Percentiles rank a stretch among this genome's conserved stretches.
Evolutionary conservation across 352 stramenopile species (phyloP).

Genomic region (Pythium dissimile): DNA sequence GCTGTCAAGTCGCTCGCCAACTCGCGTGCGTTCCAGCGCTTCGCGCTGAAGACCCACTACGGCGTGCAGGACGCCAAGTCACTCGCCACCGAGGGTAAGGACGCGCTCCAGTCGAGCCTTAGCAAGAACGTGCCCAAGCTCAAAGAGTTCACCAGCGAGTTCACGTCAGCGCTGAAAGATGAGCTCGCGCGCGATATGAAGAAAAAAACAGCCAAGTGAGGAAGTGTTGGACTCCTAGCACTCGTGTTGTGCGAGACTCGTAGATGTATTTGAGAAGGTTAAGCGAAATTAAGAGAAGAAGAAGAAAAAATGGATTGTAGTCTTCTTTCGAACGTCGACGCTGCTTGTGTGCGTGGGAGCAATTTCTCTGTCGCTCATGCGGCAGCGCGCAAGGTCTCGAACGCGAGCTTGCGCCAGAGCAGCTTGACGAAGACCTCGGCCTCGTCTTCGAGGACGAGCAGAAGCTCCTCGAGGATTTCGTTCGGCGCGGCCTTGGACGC

Average conservation of each 20-base stretch:
- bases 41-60: conserved; percentile 84
- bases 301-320: conserved; percentile 5
- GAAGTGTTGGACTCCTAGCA: background rate
- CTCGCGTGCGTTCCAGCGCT: conserved; percentile 79
- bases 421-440: conserved; percentile 49
- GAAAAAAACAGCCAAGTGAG: conserved; percentile 79
- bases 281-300: background rate
- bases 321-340: background rate
- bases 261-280: no score
- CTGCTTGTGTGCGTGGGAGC: background rate
- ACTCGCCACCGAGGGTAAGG: conserved; percentile 45
- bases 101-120: conserved; percentile 44
- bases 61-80: conserved; percentile 80
- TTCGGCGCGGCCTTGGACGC: conserved; percentile 18
- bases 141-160: conserved; percentile 44
- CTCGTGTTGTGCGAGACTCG: background rate
- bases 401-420: conserved; percentile 54
- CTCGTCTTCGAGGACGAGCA: conserved; percentile 42
- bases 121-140: conserved; percentile 67
- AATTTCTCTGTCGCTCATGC: background rate
- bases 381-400: conserved; percentile 33
- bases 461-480: conserved; percentile 34
- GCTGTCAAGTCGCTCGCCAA: conserved; percentile 81
- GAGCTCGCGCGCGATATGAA: conserved; percentile 67
- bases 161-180: conserved; percentile 65